phyloP scores from a whole-genome alignment of 805 yeast species.

The Pichia exigua region DNA sequence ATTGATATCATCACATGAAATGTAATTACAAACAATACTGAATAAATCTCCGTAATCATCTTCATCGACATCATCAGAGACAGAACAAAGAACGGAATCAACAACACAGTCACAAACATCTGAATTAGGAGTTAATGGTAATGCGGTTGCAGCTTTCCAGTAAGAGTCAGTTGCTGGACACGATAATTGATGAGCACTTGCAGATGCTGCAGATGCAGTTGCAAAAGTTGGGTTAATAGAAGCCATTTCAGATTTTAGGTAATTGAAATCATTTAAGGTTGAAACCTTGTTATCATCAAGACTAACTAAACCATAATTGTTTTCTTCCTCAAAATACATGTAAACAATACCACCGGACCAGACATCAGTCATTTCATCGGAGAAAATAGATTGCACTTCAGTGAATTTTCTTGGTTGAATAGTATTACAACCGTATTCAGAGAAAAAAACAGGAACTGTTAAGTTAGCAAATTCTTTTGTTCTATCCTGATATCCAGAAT shows the following conservation, averaged over 20 bases:
- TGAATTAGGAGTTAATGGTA: conserved; percentile 75
- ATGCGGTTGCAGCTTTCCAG: conserved; percentile 60
- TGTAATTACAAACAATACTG: conserved; percentile 46
- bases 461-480: conserved; percentile 66
- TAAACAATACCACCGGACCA: conserved; percentile 95
- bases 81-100: conserved; percentile 49
- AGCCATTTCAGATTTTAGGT: conserved; percentile 48
- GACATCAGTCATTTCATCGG: conserved; percentile 70
- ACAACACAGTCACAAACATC: conserved; percentile 58
- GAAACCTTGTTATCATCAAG: conserved; percentile 40
- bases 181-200: conserved; percentile 27
- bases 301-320: conserved; percentile 73
- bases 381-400: conserved; percentile 63
- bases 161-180: conserved; percentile 46
- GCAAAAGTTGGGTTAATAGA: conserved; percentile 44
- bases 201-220: conserved; percentile 29
- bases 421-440: conserved; percentile 83
- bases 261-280: conserved; percentile 53
- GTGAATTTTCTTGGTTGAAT: conserved; percentile 68
- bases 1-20: conserved; percentile 54
- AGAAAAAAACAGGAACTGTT: conserved; percentile 75
- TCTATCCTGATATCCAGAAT: conserved; percentile 63
- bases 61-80: conserved; percentile 40
- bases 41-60: conserved; percentile 57
- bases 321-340: conserved; percentile 82